Evolutionary conservation across 129 eudicot species (phyloP), one percentile per base, ranked within the genome.

Genomic region (Centella asiatica): DNA sequence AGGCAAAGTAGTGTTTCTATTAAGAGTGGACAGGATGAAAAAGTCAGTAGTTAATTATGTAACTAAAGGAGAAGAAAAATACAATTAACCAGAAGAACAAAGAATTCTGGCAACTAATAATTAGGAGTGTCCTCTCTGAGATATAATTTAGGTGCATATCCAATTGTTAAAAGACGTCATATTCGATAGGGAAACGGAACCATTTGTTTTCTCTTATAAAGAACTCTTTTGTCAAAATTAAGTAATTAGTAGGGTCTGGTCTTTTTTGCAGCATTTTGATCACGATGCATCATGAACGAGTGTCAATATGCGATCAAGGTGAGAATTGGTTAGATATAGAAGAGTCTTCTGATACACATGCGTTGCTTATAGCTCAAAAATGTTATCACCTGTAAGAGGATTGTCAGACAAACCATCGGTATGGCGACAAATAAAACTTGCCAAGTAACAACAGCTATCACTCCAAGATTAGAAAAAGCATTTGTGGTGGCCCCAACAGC

Each of bases 401-500:
- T 76, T 37, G 96, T 95, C 44, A 84, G 57, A 57, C 59, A 79
- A 44, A 92, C 65, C 77, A 93, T 76, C 17, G 96, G 96, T 57
- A 87, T 45, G 11, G 88, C 76, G 66, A 84, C 86, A 61, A 93
- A 77, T 70, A 93, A 69, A 68, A 93, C 88, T 78, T 87, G 92
- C 99, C 99, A 93, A 25, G 92, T 85, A 33, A 87, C 82, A 66
- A 76, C 88, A 61, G 80, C 76, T 47, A 87, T 47, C 67, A 87
- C 96, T 37, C 79, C 87, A 33, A 83, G 79, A 70, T 76, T 87
- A 3, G 80, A 19, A 60, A 71, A 85, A 57, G 76, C 80, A 32
- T 77, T 82, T 58, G 78, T 63, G 9, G 96, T 82, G 27, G 89
- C 74, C 62, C 77, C 90, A 50, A 85, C 69, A 12, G 86, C 75